Percentiles rank a stretch among this genome's conserved stretches.
These are phyloP conservation scores for Lepraria neglecta DNA, from an alignment of 495 filamentous ascomycete species.

Conservation along the genomic window DNA sequence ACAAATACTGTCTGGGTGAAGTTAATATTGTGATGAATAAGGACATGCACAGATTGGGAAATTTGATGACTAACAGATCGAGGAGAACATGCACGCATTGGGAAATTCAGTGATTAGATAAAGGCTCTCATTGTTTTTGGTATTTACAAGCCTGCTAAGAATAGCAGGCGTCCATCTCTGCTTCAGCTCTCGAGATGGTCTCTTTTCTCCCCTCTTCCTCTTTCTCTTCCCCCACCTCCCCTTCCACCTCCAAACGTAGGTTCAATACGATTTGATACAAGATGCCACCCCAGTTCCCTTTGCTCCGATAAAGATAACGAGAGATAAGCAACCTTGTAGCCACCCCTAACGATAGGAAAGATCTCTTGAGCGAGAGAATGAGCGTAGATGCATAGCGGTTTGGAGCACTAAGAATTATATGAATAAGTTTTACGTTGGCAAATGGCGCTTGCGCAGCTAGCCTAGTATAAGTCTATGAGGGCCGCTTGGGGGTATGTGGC, in stretches of 20 bases:
- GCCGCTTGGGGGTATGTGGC: conserved; percentile 23
- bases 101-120: not conserved
- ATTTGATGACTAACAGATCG: too few species aligned
- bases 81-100: not conserved
- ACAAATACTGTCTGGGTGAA: too few species aligned
- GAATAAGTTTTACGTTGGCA: conserved; percentile 2
- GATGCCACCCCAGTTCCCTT: not conserved
- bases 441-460: conserved; percentile 16
- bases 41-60: too few species aligned
- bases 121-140: not conserved
- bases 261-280: too few species aligned
- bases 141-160: conserved; percentile 6
- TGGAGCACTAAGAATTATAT: conserved; percentile 17
- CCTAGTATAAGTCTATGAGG: conserved; percentile 18
- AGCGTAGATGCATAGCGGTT: conserved; percentile 12
- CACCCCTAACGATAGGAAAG: not conserved
- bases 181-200: not conserved
- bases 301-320: not conserved
- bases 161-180: not conserved
- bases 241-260: not conserved
- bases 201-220: not conserved
- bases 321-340: not conserved
- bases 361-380: conserved; percentile 16
- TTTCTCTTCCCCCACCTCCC: not conserved
- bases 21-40: too few species aligned